Base-by-base conservation (phyloP, 768 basidiomycete genomes). In the Podaxis sp. region DNA sequence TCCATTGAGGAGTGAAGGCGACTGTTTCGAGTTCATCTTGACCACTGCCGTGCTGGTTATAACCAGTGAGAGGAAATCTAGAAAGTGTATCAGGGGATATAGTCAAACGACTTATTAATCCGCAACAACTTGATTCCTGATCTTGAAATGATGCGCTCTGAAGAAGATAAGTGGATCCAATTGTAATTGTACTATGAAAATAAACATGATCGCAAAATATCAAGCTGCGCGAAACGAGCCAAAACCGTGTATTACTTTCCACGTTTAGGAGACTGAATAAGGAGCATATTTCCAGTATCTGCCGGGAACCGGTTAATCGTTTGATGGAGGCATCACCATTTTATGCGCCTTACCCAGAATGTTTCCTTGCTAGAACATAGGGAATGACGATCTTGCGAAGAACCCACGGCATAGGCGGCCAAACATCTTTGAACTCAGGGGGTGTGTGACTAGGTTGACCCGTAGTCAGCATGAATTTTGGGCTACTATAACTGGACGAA, bases 281-380 rank as follows among this genome's bases (percentile, higher is more conserved):
- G 59, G 59, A 9, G 59, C 25, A 35, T 60, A 60, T 36, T 60
- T 60, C 59, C 59, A 60, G 42, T 60, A 60, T 23, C 59, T 60
- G 16, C 16, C 11, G 13, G 21, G 3, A 18, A 18, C 11, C 16
- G 1, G n/a, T 42, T 14, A 53, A 21, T 44, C 36, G 7, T 13
- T 13, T 4, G 21, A 21, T 11, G 23, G 10, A 16, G 36, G 4
- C 10, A 14, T 18, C 23, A 11, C 52, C 40, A 23, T 40, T 18
- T 25, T 13, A 23, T 9, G 6, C 47, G 40, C 10, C 59, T 14
- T 44, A 61, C 59, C 44, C 59, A 9, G 59, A 54, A 11, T 61
- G n/a, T 38, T 32, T 61, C 36, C 47, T 54, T 25, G 52, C 59
- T 1, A 61, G 16, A n/a, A 61, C 44, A 18, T 55, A 61, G 2